Conservation (phyloP, 768 basidiomycete species). For the Auriscalpium vulgare region DNA sequence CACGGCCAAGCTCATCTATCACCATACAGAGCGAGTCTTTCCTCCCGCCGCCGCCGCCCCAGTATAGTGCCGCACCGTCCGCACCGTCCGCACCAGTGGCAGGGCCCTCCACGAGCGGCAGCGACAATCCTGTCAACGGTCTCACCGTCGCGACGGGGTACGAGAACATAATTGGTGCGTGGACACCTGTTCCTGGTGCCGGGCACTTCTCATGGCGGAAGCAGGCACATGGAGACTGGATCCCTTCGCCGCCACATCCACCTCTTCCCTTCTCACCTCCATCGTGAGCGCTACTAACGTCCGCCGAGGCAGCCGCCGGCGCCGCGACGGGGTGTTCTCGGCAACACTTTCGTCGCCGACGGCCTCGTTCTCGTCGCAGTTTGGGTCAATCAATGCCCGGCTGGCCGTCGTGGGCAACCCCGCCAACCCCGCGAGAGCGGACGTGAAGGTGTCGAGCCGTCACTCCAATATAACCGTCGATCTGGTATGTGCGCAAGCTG, state of each 20-base stretch:
- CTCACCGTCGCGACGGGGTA: slow-evolving; percentile 1
- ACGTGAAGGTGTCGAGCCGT: slow-evolving; percentile 4
- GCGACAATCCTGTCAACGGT: slow-evolving; percentile 6
- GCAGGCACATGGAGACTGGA: slow-evolving; percentile 11
- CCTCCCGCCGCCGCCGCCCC: too few species aligned
- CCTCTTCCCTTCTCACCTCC: slow-evolving; percentile 2
- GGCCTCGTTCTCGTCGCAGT: slow-evolving; percentile 5
- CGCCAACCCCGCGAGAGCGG: not conserved
- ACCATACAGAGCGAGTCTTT: too few species aligned
- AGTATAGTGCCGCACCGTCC: not conserved
- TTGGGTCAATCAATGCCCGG: slow-evolving; percentile 2
- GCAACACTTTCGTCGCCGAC: not conserved
- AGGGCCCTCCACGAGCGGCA: not conserved
- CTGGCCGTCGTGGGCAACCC: slow-evolving; percentile 6
- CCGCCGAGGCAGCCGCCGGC: not conserved
- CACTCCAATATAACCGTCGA: slow-evolving; percentile 4
- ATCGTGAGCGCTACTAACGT: not conserved
- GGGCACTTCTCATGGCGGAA: not conserved
- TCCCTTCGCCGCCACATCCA: slow-evolving; percentile 1
- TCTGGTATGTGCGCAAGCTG: slow-evolving; percentile 1
- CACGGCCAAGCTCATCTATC: too few species aligned
- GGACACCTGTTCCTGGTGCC: not conserved
- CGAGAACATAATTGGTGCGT: slow-evolving; percentile 5
- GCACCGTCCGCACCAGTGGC: not conserved
- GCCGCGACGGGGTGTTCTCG: not conserved